Evolutionary conservation across 2,329 filamentous ascomycete genomes (phyloP), one percentile per base, ranked within the genome.

Genomic region (Colletotrichum echinochloae): DNA sequence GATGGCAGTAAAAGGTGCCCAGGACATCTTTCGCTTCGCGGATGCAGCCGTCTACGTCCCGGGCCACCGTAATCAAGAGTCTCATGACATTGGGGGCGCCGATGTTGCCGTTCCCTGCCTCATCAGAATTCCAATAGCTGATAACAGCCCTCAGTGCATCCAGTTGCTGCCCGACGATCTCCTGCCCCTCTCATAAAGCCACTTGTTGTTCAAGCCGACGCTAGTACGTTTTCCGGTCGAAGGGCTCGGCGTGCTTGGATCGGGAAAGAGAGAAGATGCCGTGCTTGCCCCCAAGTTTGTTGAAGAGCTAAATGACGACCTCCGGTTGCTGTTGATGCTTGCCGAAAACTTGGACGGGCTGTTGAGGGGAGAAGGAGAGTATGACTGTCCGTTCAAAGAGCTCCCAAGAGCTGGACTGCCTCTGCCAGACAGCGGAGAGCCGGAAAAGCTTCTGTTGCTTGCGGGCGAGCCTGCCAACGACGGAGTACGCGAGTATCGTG

Each of bases 131-230:
- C 35, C 11, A 8, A 37, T 33, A 2, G 20, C 51, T 14, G 30
- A 23, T 37, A 37, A 12, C 16, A 23, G n/a, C 16, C 18, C 37
- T 70, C 46, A 71, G 23, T 71, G 69, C 66, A 71, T 64, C 69
- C 69, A 71, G 49, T 26, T 70, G 37, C 69, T 55, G 41, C 69
- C 69, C 6, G 86, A 84, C 74, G 87, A 83, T 78, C 90, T 79
- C 78, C 90, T 84, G 76, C 92, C 92, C 81, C 91, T 93, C 81
- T 98, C 94, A 78, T 97, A 98, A 71, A 98, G 81, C 95, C 95
- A 98, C 83, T 96, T 97, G 83, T 90, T 97, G 81, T 95, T 98
- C 77, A 98, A 78, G 0, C 90, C 90, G 62, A 97, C 89, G 74
- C 89, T 94, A 51, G 91, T 90, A 66, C 90, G 88, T 82, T 92